Conservation (phyloP, 2,329 filamentous ascomycete genomes). For the Claviceps cyperi region DNA sequence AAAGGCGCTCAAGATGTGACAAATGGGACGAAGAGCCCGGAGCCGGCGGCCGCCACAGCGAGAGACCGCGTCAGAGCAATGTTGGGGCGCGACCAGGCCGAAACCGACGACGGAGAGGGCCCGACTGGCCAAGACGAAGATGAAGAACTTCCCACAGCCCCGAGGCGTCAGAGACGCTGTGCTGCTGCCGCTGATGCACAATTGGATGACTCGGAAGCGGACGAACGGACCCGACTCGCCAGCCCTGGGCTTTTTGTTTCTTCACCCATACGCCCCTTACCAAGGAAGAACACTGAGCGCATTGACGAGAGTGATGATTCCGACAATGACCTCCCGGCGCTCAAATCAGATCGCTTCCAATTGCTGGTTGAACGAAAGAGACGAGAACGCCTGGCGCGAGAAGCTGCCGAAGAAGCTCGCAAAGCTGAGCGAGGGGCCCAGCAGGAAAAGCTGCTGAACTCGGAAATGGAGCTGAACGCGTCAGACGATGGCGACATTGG, state of each 20-base stretch:
- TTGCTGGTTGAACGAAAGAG: constrained; percentile 62
- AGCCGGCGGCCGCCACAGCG: constrained; percentile 16
- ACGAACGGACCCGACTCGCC: constrained; percentile 10
- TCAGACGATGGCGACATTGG: constrained; percentile 31
- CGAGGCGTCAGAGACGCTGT: constrained; percentile 26
- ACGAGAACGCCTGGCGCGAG: constrained; percentile 52
- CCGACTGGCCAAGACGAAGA: constrained; percentile 14
- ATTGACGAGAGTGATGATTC: constrained; percentile 23
- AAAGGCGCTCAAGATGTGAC: constrained; percentile 20
- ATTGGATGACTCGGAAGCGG: constrained; percentile 9
- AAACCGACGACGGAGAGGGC: constrained; percentile 13
- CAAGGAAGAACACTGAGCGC: constrained; percentile 13
- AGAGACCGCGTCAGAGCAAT: constrained; percentile 27
- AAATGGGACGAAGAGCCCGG: constrained; percentile 5
- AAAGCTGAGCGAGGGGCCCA: constrained; percentile 27
- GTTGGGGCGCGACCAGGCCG: constrained; percentile 18
- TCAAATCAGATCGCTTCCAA: constrained; percentile 47
- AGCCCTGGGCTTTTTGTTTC: constrained; percentile 40
- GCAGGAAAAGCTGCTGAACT: constrained; percentile 20
- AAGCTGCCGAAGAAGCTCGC: constrained; percentile 42
- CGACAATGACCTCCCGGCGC: constrained; percentile 32
- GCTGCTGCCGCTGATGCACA: constrained; percentile 16
- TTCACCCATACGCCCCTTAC: constrained; percentile 29
- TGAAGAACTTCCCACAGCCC: constrained; percentile 25
- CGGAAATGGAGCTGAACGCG: constrained; percentile 20